Base-by-base conservation (phyloP, 129 eudicot species). In the Dittrichia graveolens region DNA sequence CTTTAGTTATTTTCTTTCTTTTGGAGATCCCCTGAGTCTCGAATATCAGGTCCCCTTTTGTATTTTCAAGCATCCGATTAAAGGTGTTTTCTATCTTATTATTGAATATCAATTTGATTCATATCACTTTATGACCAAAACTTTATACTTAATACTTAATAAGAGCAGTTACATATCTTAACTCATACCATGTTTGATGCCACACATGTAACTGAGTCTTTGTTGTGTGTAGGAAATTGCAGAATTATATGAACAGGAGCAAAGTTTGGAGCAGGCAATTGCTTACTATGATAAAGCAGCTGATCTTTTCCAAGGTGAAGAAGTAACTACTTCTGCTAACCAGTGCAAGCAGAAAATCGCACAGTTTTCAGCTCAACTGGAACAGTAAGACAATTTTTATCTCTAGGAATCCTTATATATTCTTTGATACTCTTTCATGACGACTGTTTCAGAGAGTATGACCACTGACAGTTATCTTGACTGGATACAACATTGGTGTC, bases 261-360 rank as follows among this genome's bases (percentile, higher is more conserved):
- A 87, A 62, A 81, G 80, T 71, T 85, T 91, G 77, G 87, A 87
- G 65, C 78, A 83, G 61, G 87, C 96, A 57, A 83, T 87, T 3
- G 83, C 47, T 57, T 90, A 82, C 76, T 85, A 77, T 73, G 90
- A 87, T 61, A 78, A 78, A 81, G 85, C 96, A 70, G 82, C 96
- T 38, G 93, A 86, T 54, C 84, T 90, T 41, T 90, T 87, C 83
- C 88, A 80, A 72, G 82, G 86, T 70, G 92, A 86, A 78, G 92
- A 89, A 50, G 91, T 80, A 57, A 73, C 88, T 49, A 72, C 94
- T 41, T 78, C 94, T 64, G 94, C 94, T 48, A 87, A 81, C 75
- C 94, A 83, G 64, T 90, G 94, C 96, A 90, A 77, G 74, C 91
- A 83, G 81, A 90, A 90, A 83, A 72, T 90, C 42, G 94, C 93